These are phyloP conservation scores for Tolypocladium ophioglossoides DNA, from an alignment of 2,329 filamentous ascomycete species.

Conservation along the genomic window DNA sequence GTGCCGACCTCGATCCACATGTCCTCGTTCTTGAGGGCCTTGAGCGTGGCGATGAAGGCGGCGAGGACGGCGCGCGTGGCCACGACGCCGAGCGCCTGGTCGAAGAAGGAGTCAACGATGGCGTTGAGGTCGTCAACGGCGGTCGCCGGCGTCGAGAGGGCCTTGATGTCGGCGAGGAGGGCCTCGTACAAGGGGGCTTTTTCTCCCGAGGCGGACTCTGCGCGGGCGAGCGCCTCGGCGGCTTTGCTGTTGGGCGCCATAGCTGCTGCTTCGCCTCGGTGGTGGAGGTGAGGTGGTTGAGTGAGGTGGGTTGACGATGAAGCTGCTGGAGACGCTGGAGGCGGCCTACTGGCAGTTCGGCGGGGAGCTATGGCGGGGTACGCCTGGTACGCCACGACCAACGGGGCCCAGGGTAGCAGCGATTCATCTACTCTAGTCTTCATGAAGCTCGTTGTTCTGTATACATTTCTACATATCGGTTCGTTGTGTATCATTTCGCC, in stretches of 20 bases:
- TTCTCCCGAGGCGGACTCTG: slow-evolving; percentile 26
- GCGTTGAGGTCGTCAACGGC: slow-evolving; percentile 50
- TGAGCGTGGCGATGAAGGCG: slow-evolving; percentile 54
- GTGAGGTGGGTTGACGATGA: not conserved
- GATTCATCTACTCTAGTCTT: not conserved
- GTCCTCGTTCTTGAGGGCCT: slow-evolving; percentile 47
- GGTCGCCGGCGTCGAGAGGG: slow-evolving; percentile 26
- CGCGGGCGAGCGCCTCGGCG: slow-evolving; percentile 30
- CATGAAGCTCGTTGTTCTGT: no score
- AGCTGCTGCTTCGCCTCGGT: slow-evolving; percentile 3
- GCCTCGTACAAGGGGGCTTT: slow-evolving; percentile 34
- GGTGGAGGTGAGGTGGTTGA: not conserved
- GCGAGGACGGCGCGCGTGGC: slow-evolving; percentile 60
- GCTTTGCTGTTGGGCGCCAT: slow-evolving; percentile 31
- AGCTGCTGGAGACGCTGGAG: not conserved
- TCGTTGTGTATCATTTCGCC: no score
- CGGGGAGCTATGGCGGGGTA: not conserved
- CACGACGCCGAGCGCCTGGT: slow-evolving; percentile 64
- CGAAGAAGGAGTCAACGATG: slow-evolving; percentile 57
- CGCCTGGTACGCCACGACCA: not conserved
- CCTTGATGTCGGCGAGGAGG: slow-evolving; percentile 32
- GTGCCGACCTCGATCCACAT: slow-evolving; percentile 66
- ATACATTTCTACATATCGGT: no score
- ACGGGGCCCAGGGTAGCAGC: not conserved
- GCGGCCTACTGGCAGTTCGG: not conserved